A percentile compares a stretch with the other conserved stretches of the same genome.
Conservation (phyloP, 2,329 filamentous ascomycete genomes). For the Aspergillus sp. region DNA sequence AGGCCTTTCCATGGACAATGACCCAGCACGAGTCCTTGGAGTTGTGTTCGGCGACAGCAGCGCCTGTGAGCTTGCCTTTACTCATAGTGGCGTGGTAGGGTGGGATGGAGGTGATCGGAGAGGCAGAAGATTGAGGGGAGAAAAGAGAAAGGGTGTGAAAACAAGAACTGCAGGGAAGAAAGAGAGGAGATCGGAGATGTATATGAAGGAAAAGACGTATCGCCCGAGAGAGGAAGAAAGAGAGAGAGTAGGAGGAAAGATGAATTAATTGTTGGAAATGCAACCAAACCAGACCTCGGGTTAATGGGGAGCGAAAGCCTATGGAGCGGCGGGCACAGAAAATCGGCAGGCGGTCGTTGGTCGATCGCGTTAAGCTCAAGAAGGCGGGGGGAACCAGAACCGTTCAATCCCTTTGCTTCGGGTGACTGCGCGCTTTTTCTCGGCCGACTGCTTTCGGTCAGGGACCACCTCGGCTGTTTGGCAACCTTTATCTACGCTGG, state of each 20-base stretch:
- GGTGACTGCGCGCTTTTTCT: not conserved
- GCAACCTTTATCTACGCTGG: too few relatives aligned
- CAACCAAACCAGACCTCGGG: not conserved
- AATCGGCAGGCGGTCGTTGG: not conserved
- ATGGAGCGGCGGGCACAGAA: not conserved
- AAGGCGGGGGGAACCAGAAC: not conserved
- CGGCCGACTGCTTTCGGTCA: not conserved
- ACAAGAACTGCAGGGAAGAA: not conserved
- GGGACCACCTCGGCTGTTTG: too few relatives aligned
- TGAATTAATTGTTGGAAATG: not conserved
- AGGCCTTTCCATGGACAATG: conserved; percentile 81
- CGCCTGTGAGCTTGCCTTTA: conserved; percentile 49
- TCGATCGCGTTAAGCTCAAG: conserved; percentile 3
- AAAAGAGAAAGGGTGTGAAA: not conserved
- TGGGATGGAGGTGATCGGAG: not conserved
- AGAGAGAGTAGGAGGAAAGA: not conserved
- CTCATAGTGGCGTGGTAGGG: not conserved
- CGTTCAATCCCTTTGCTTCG: too few relatives aligned
- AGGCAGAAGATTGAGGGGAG: not conserved
- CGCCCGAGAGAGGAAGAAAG: not conserved
- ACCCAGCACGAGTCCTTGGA: conserved; percentile 86
- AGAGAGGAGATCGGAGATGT: not conserved
- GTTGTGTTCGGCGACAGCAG: conserved; percentile 72
- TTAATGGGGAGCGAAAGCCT: conserved; percentile 1
- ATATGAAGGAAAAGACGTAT: not conserved